Conservation (phyloP, 495 filamentous ascomycete genomes). For the Chlorociboria aeruginascens region DNA sequence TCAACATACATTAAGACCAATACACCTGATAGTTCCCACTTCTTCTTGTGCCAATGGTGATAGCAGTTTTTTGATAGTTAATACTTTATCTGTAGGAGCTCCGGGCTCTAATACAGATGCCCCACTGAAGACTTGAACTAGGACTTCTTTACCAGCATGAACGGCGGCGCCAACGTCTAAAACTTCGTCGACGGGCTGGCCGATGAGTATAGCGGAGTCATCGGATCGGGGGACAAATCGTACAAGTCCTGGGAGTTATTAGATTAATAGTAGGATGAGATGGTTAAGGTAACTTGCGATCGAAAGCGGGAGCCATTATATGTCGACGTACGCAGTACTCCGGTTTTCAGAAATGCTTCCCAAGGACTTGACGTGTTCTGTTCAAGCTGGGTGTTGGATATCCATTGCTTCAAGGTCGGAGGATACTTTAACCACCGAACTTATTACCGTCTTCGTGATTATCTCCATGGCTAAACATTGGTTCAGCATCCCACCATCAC, state of each 20-base stretch:
- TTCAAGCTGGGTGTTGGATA: no score
- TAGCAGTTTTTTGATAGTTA: constrained; percentile 39
- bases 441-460: no score
- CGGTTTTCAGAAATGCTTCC: no score
- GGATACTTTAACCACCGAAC: no score
- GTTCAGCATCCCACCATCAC: no score
- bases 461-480: no score
- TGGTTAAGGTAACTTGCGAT: no score
- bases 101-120: constrained; percentile 41
- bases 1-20: constrained; percentile 32
- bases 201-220: constrained; percentile 36
- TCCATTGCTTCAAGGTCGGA: no score
- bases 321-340: no score
- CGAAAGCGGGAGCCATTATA: no score
- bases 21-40: constrained; percentile 34
- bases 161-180: constrained; percentile 44
- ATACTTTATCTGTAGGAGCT: constrained; percentile 32
- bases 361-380: no score
- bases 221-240: constrained; percentile 45
- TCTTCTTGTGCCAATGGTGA: constrained; percentile 38
- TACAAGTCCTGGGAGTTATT: constrained; percentile 35
- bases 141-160: constrained; percentile 40
- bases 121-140: constrained; percentile 42
- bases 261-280: no score
- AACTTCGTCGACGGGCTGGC: constrained; percentile 39